Base-by-base conservation (phyloP, 208 protist genomes). In the Naegleria lovaniensis region DNA sequence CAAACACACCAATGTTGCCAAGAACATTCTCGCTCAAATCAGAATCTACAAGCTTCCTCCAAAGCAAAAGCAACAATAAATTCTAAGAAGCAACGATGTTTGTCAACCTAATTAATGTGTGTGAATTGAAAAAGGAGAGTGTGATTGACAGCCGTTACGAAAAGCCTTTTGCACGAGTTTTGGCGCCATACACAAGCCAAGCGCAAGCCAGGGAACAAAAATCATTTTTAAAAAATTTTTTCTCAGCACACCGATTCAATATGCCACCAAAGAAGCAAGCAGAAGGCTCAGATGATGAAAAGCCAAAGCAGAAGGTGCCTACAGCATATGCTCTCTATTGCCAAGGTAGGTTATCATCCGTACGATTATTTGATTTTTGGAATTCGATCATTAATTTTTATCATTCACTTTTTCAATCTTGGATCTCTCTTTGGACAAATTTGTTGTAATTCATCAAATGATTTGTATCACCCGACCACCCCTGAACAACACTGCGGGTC, bases 21-120 rank as follows among this genome's bases (percentile, higher is more conserved):
- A 95, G 91, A 94, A 93, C 83, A 90, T 96, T 84, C 92, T 96
- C 40, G 91, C 92, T 85, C 92, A 96, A 90, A 94, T 97, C 33
- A 93, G 94, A 90, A 93, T 97, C 15, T 84, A 84, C 76, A 84
- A 84, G 15, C 33, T 84, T 33, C 11, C 76, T 39, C 55, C 55
- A 2, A 48, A 48, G 7, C 55, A 67, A 67, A 67, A 67, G 55
- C 11, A 29, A 29, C 19, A 67, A 29, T 67, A 67, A 67, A 67
- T 29, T 67, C 22, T 67, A 48, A 1, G 43, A 9, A n/a, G n/a
- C n/a, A n/a, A n/a, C n/a, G n/a, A n/a, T n/a, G n/a, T n/a, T n/a
- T n/a, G n/a, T n/a, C n/a, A n/a, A n/a, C n/a, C n/a, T n/a, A n/a
- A n/a, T n/a, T n/a, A n/a, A n/a, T n/a, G n/a, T n/a, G n/a, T n/a